Percentiles rank a stretch among this genome's conserved stretches.
Evolutionary conservation across 306 rosid species (phyloP).

Genomic region (Begonia loranthoides): DNA sequence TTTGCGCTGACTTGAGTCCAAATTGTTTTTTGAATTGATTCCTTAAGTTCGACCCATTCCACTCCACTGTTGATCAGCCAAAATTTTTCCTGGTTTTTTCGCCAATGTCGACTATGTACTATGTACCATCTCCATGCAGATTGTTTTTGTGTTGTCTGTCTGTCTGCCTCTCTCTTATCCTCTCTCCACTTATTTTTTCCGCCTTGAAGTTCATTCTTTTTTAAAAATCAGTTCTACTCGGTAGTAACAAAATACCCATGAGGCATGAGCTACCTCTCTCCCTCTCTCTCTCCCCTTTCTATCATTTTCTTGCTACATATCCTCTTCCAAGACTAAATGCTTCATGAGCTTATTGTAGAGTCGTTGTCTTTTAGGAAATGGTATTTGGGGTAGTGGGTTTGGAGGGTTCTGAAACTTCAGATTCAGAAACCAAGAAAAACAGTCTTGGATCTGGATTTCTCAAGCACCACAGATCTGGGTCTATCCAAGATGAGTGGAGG

Average conservation of each 20-base stretch:
- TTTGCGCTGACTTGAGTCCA: no score
- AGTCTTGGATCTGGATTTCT: constrained; percentile 30
- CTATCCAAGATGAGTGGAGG: constrained; percentile 23
- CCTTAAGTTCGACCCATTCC: no score
- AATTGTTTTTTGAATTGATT: no score
- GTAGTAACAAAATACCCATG: not conserved
- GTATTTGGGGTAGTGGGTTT: constrained; percentile 31
- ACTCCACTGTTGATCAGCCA: no score
- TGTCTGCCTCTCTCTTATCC: no score
- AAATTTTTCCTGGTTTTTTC: no score
- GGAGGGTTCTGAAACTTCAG: constrained; percentile 16
- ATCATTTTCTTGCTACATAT: not conserved
- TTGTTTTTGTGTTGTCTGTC: no score
- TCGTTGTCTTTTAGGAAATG: constrained; percentile 25
- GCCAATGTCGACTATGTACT: no score
- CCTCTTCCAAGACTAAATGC: constrained; percentile 25
- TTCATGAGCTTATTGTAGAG: constrained; percentile 12
- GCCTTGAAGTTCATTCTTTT: not conserved
- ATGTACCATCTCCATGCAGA: no score
- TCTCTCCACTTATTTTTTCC: constrained; percentile 1
- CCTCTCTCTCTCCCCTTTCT: constrained; percentile 1
- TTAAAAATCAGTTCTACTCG: not conserved
- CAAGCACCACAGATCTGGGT: constrained; percentile 25
- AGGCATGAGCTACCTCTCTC: not conserved
- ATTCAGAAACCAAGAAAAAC: constrained; percentile 12